phyloP scores from a whole-genome alignment of 108 stramenopile genomes.

The Skeletonema marinoi region DNA sequence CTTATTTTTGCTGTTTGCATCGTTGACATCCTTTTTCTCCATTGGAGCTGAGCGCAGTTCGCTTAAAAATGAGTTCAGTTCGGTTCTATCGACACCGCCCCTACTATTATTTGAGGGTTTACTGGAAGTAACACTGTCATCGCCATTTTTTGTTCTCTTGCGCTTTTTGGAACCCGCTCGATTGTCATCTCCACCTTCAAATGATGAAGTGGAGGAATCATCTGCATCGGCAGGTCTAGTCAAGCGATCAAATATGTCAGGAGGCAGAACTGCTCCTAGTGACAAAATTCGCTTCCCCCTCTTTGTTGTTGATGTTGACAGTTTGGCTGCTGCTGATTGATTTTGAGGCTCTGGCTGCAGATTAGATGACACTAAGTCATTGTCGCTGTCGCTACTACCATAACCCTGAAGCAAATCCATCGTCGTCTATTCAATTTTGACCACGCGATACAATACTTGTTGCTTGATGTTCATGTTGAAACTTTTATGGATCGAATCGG shows the following conservation, averaged over 20 bases:
- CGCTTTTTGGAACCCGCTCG: conserved; percentile 2
- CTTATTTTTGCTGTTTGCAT: not conserved
- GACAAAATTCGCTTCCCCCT: conserved; percentile 42
- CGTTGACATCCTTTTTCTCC: not conserved
- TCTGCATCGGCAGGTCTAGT: conserved; percentile 22
- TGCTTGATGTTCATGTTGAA: no score
- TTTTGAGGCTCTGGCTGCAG: not conserved
- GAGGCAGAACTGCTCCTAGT: conserved; percentile 39
- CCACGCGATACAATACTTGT: no score
- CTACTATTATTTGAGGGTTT: not conserved
- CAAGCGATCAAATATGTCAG: conserved; percentile 54
- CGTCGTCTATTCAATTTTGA: no score
- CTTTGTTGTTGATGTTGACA: not conserved
- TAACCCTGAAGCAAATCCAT: conserved; percentile 48
- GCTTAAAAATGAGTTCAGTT: conserved; percentile 25
- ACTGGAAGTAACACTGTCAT: not conserved
- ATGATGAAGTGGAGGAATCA: conserved; percentile 21
- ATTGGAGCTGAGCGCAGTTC: conserved; percentile 31
- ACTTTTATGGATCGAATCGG: no score
- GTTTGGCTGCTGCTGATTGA: not conserved
- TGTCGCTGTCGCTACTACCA: conserved; percentile 25
- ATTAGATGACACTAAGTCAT: conserved; percentile 1
- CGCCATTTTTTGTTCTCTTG: conserved; percentile 11
- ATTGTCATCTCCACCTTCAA: not conserved
- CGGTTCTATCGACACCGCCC: conserved; percentile 14